Conservation (phyloP, 2,329 filamentous ascomycete species). For the Alternaria consortialis region DNA sequence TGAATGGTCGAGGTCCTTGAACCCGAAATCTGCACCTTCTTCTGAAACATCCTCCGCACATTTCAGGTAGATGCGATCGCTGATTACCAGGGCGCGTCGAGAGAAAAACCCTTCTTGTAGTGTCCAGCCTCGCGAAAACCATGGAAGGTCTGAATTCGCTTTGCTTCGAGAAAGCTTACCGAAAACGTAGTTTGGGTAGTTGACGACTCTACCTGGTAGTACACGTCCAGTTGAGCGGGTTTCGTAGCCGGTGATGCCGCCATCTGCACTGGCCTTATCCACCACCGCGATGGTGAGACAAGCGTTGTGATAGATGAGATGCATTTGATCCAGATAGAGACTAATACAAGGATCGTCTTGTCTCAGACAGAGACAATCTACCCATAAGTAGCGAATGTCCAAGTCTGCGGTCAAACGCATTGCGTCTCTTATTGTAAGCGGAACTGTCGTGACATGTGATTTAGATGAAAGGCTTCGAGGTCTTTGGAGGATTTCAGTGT, state of each 20-base stretch:
- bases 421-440: background rate
- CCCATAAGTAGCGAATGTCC: background rate
- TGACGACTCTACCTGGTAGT: background rate
- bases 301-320: background rate
- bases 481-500: background rate
- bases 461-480: background rate
- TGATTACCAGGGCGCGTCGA: background rate
- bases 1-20: background rate
- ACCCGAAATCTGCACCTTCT: background rate
- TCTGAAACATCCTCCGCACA: background rate
- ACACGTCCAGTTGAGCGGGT: background rate
- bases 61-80: background rate
- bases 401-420: background rate
- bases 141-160: background rate
- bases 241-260: background rate
- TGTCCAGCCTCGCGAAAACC: background rate
- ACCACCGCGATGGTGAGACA: background rate
- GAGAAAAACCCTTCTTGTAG: constrained; percentile 1
- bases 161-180: background rate
- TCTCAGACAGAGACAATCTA: constrained; percentile 18
- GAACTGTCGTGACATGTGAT: background rate
- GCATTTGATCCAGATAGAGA: background rate
- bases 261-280: background rate
- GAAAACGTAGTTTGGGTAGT: background rate
- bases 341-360: background rate